These are phyloP conservation scores for Selenicereus undatus DNA, from an alignment of 148 eudicot species.

Conservation along the genomic window DNA sequence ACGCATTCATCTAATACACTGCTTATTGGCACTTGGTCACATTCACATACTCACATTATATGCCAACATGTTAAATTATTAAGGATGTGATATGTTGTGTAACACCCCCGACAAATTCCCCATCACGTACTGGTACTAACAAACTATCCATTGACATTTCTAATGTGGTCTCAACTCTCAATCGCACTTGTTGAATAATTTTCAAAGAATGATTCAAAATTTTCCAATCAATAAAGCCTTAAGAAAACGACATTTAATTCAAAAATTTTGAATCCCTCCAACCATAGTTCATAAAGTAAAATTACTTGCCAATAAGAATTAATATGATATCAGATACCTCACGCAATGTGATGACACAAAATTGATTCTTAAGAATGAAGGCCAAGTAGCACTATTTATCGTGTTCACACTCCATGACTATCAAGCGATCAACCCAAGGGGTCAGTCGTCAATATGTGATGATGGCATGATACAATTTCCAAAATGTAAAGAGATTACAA, in stretches of 20 bases:
- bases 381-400: not conserved
- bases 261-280: not conserved
- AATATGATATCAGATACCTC: no score
- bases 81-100: constrained; percentile 1
- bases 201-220: not conserved
- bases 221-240: not conserved
- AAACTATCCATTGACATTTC: not conserved
- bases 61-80: not conserved
- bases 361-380: not conserved
- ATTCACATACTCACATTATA: not conserved
- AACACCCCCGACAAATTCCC: not conserved
- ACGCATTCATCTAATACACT: not conserved
- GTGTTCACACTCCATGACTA: not conserved
- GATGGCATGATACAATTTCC: not conserved
- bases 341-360: no score
- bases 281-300: no score
- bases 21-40: not conserved
- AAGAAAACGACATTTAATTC: not conserved
- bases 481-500: not conserved
- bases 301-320: no score
- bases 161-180: no score
- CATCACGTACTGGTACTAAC: not conserved
- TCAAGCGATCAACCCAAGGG: not conserved
- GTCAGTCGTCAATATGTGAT: not conserved
- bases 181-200: not conserved